Percentiles rank a stretch among this genome's conserved stretches.
Evolutionary conservation across 1,139 yeast species (phyloP).

Genomic region (Hemisphaericaspora xylanilytica): DNA sequence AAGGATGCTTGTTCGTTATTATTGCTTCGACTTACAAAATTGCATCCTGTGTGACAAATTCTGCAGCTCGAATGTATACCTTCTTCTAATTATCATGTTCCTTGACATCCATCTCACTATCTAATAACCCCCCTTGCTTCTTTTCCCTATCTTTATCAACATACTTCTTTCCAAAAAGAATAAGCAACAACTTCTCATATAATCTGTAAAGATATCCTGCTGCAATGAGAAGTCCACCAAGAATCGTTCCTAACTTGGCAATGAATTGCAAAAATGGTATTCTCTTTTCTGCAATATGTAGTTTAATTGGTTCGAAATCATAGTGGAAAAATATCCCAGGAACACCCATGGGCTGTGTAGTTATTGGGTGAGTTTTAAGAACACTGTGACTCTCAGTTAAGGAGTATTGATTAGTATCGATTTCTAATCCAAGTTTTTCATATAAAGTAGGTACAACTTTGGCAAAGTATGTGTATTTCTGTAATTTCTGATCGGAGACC

Average conservation of each 20-base stretch:
- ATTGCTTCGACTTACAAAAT: no score
- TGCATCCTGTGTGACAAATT: no score
- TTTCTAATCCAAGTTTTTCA: constrained; percentile 63
- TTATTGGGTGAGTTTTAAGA: constrained; percentile 20
- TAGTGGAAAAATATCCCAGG: constrained; percentile 87
- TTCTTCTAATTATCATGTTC: not conserved
- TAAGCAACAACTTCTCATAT: constrained; percentile 44
- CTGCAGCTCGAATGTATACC: no score
- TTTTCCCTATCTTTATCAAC: constrained; percentile 58
- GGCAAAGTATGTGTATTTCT: constrained; percentile 60
- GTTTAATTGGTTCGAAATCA: constrained; percentile 83
- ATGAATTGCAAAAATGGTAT: constrained; percentile 76
- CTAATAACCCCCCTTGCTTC: constrained; percentile 32
- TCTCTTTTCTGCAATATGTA: constrained; percentile 67
- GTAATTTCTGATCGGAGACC: constrained; percentile 43
- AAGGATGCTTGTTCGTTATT: no score
- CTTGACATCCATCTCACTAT: constrained; percentile 29
- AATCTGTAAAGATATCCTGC: constrained; percentile 47
- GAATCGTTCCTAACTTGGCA: constrained; percentile 72
- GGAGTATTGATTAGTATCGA: constrained; percentile 87
- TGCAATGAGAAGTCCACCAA: constrained; percentile 67
- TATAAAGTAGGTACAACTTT: constrained; percentile 84
- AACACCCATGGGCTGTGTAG: constrained; percentile 30
- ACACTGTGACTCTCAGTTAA: constrained; percentile 53
- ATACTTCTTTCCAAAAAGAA: constrained; percentile 50